Percentiles rank a stretch among this genome's conserved stretches.
These are phyloP conservation scores for Cryptosporidium ryanae DNA, from an alignment of 169 alveolate species.

Conservation along the genomic window DNA sequence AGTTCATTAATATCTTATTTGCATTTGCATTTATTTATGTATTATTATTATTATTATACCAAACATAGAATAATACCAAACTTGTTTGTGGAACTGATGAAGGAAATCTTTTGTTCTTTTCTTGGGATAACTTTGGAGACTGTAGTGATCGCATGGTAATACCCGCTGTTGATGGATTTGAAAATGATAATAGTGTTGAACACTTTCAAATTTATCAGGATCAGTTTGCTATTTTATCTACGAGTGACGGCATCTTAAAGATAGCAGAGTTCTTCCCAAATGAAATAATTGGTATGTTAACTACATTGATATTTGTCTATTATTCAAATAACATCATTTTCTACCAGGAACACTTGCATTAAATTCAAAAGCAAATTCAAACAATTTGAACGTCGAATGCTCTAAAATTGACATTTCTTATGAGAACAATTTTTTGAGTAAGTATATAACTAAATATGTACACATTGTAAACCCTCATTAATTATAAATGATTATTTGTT, in stretches of 20 bases:
- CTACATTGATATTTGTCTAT: not conserved
- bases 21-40: not conserved
- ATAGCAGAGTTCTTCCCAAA: slow-evolving; percentile 60
- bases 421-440: slow-evolving; percentile 47
- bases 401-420: slow-evolving; percentile 43
- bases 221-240: slow-evolving; percentile 54
- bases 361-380: slow-evolving; percentile 11
- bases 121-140: slow-evolving; percentile 74
- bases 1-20: not conserved
- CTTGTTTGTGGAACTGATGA: slow-evolving; percentile 73
- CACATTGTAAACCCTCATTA: slow-evolving; percentile 1
- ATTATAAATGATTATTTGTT: not conserved
- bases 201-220: slow-evolving; percentile 49
- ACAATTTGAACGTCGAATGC: slow-evolving; percentile 35
- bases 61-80: slow-evolving; percentile 43
- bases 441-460: slow-evolving; percentile 2
- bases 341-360: slow-evolving; percentile 46
- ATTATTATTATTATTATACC: not conserved
- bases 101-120: slow-evolving; percentile 57
- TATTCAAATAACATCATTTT: not conserved
- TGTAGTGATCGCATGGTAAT: slow-evolving; percentile 71
- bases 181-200: slow-evolving; percentile 67
- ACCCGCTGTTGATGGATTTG: slow-evolving; percentile 68
- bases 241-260: slow-evolving; percentile 71
- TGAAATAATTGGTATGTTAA: slow-evolving; percentile 58